These are phyloP conservation scores for Saccharomyces hybrid DNA, from an alignment of 1,139 yeast species.

Conservation along the genomic window DNA sequence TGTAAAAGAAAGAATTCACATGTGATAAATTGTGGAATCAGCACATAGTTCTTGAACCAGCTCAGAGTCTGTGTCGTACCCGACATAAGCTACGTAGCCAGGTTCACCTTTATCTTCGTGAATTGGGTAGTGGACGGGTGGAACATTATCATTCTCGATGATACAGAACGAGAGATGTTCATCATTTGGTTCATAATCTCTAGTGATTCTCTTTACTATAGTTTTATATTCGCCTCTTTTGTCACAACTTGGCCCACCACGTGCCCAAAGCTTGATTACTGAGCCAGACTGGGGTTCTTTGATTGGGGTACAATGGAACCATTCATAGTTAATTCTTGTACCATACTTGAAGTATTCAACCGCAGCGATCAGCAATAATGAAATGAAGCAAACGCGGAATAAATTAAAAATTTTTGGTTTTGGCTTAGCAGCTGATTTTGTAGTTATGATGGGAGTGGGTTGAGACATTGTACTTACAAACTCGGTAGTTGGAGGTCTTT, in stretches of 20 bases:
- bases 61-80: slow-evolving; percentile 27
- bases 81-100: slow-evolving; percentile 34
- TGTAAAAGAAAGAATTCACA: slow-evolving; percentile 14
- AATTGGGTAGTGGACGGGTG: slow-evolving; percentile 30
- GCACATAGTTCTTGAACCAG: slow-evolving; percentile 24
- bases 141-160: slow-evolving; percentile 23
- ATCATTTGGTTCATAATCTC: slow-evolving; percentile 35
- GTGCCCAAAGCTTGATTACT: slow-evolving; percentile 31
- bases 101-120: slow-evolving; percentile 31
- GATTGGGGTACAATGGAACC: slow-evolving; percentile 38
- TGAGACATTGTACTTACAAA: background rate
- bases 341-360: slow-evolving; percentile 37
- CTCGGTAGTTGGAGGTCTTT: background rate
- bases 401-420: slow-evolving; percentile 26
- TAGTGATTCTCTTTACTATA: slow-evolving; percentile 32
- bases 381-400: slow-evolving; percentile 26
- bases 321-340: slow-evolving; percentile 35
- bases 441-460: background rate
- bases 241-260: slow-evolving; percentile 39
- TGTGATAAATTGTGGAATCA: slow-evolving; percentile 25
- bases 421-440: slow-evolving; percentile 1
- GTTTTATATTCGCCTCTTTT: slow-evolving; percentile 37
- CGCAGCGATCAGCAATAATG: slow-evolving; percentile 32
- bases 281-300: slow-evolving; percentile 27
- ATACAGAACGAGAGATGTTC: slow-evolving; percentile 33